These are phyloP conservation scores for Erysimum cheiri DNA, from an alignment of 441 rosid species.

Conservation along the genomic window DNA sequence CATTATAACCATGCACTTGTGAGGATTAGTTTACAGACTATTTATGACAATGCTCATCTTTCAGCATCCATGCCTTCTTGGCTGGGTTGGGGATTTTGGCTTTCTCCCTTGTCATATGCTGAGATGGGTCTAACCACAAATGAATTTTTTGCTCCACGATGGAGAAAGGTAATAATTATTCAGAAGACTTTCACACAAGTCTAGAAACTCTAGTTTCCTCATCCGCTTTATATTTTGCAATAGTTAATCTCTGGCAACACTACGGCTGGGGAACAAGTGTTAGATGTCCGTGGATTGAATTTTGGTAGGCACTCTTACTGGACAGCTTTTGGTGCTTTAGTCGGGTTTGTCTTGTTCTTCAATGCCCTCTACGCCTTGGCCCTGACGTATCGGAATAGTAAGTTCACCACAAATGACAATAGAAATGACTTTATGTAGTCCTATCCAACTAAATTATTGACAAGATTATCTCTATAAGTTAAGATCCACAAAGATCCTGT, in stretches of 20 bases:
- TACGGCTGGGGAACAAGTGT: conserved; percentile 53
- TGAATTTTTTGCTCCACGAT: conserved; percentile 73
- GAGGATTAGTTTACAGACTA: neutral
- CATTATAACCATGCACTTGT: conserved; percentile 3
- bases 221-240: conserved; percentile 5
- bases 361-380: conserved; percentile 62
- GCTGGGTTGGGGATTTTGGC: conserved; percentile 82
- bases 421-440: neutral
- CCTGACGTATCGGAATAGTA: conserved; percentile 60
- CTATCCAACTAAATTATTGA: neutral
- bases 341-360: conserved; percentile 61
- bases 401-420: conserved; percentile 39
- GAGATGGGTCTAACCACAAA: conserved; percentile 71
- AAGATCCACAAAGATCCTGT: conserved; percentile 68
- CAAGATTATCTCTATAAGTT: conserved; percentile 19
- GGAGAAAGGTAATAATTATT: conserved; percentile 55
- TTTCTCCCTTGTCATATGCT: conserved; percentile 72
- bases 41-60: neutral
- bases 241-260: conserved; percentile 45
- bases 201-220: conserved; percentile 25
- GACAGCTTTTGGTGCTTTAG: conserved; percentile 63
- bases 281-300: conserved; percentile 63
- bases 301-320: conserved; percentile 59
- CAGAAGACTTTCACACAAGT: conserved; percentile 1
- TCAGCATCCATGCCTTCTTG: conserved; percentile 71